Percentiles rank a stretch among this genome's conserved stretches.
These are phyloP conservation scores for Polytrichum formosum DNA, from an alignment of 225 moss, liverwort and hornwort genomes.

Conservation along the genomic window DNA sequence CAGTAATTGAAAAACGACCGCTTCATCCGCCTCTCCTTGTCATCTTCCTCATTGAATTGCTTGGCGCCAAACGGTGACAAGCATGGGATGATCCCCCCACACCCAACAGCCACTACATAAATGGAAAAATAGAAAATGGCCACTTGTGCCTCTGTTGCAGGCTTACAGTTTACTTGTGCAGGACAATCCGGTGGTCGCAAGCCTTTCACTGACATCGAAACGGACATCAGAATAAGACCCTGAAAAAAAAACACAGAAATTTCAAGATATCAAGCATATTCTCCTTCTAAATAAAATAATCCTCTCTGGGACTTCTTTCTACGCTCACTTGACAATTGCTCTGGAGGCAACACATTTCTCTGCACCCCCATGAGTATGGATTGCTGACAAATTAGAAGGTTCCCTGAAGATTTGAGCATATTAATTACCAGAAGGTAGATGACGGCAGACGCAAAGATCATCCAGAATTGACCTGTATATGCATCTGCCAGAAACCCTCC, in stretches of 20 bases:
- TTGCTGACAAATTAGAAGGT: too few species aligned
- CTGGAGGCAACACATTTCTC: too few species aligned
- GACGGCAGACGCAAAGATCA: constrained; percentile 16
- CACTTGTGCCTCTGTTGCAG: constrained; percentile 15
- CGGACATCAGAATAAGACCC: constrained; percentile 28
- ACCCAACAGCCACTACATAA: constrained; percentile 24
- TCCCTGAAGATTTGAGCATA: too few species aligned
- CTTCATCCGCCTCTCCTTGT: constrained; percentile 27
- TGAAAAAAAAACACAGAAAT: background rate
- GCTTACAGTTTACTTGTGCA: constrained; percentile 5
- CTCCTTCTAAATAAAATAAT: too few species aligned
- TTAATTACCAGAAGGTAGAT: constrained; percentile 27
- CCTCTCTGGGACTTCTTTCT: too few species aligned
- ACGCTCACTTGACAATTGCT: too few species aligned
- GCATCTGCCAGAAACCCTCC: constrained; percentile 37
- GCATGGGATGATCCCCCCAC: constrained; percentile 27
- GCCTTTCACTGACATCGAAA: constrained; percentile 22
- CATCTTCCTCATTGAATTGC: constrained; percentile 33
- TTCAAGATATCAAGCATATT: too few species aligned
- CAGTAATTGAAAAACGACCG: constrained; percentile 37
- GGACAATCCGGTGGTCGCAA: constrained; percentile 26
- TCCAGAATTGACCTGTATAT: constrained; percentile 30
- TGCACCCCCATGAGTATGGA: too few species aligned
- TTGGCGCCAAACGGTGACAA: constrained; percentile 30
- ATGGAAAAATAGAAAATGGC: constrained; percentile 20